phyloP scores from a whole-genome alignment of 306 rosid species.

The Begonia masoniana region DNA sequence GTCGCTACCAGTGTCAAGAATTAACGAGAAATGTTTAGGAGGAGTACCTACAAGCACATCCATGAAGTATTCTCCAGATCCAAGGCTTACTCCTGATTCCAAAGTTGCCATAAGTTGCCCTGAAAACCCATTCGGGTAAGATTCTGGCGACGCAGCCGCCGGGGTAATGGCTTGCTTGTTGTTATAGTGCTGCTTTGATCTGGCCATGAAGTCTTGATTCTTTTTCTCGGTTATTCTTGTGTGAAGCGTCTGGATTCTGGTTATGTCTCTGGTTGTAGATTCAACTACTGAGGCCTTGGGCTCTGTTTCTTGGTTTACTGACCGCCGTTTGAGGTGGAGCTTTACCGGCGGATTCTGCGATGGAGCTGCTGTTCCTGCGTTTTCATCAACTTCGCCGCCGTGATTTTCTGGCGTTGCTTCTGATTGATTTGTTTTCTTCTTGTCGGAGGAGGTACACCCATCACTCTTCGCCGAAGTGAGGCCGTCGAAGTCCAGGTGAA shows the following conservation, averaged over 20 bases:
- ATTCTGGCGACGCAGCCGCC: conserved; percentile 29
- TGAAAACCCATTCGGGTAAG: conserved; percentile 16
- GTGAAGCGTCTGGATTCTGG: conserved; percentile 74
- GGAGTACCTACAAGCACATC: conserved; percentile 95
- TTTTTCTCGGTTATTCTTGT: conserved; percentile 55
- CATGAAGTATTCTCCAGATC: conserved; percentile 96
- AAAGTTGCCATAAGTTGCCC: conserved; percentile 76
- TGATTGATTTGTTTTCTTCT: conserved; percentile 17
- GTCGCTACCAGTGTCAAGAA: conserved; percentile 96
- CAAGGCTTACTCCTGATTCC: conserved; percentile 88
- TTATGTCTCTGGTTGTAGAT: conserved; percentile 43
- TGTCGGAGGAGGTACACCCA: conserved; percentile 34
- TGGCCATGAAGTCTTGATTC: conserved; percentile 66
- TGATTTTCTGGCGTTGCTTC: conserved; percentile 11
- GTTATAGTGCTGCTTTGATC: conserved; percentile 16
- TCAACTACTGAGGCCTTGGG: conserved; percentile 35
- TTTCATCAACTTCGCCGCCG: conserved; percentile 13
- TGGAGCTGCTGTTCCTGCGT: conserved; percentile 8
- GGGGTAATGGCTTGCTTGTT: no score
- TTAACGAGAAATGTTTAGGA: conserved; percentile 73
- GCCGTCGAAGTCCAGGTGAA: conserved; percentile 46
- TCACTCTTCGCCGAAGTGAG: conserved; percentile 41
- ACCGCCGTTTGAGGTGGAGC: conserved; percentile 44
- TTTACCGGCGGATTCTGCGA: conserved; percentile 35
- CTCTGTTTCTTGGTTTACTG: conserved; percentile 19